A percentile compares a stretch with the other conserved stretches of the same genome.
Conservation (phyloP, 2,329 filamentous ascomycete genomes). For the Xylaria sp. region DNA sequence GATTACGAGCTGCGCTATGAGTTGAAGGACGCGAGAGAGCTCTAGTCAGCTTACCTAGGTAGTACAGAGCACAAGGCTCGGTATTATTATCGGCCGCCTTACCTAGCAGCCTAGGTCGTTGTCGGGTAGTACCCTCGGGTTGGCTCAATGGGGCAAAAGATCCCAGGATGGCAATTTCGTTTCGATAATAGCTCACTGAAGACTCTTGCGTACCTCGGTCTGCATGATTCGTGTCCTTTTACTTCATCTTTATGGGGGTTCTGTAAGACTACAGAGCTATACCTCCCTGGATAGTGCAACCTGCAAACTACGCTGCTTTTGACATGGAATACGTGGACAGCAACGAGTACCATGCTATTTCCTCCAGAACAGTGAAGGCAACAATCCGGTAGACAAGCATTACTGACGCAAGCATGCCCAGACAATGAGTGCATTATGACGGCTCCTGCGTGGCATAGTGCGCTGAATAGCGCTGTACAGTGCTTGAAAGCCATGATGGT, state of each 20-base stretch:
- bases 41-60: constrained; percentile 27
- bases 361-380: not conserved
- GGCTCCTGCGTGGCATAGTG: not conserved
- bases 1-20: not conserved
- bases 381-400: constrained; percentile 1
- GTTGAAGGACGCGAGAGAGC: not conserved
- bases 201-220: not conserved
- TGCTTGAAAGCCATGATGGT: not conserved
- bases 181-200: constrained; percentile 16
- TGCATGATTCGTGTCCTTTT: not conserved
- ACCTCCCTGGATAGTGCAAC: not conserved
- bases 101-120: constrained; percentile 1
- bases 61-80: not conserved
- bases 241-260: not conserved
- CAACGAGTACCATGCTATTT: not conserved
- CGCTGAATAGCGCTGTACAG: constrained; percentile 4
- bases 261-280: not conserved
- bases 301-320: not conserved
- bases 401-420: not conserved
- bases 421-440: constrained; percentile 1
- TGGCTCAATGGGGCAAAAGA: constrained; percentile 9
- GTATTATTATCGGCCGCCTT: constrained; percentile 8
- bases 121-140: not conserved
- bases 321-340: not conserved
- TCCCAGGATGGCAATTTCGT: constrained; percentile 14